Evolutionary conservation across 306 rosid genomes (phyloP).

Genomic region (Prunus kanzakura): DNA sequence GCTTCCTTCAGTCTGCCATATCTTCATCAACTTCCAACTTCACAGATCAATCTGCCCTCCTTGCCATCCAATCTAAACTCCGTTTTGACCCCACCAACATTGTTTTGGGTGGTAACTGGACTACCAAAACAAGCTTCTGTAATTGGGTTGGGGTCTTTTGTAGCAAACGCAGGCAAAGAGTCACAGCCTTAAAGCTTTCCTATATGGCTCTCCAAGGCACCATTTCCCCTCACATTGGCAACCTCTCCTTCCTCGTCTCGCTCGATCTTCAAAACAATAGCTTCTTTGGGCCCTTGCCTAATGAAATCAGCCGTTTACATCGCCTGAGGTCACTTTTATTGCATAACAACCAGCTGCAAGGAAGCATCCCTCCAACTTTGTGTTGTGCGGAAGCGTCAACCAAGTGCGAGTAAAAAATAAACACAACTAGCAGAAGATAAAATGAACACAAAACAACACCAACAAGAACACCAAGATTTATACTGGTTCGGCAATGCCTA

Average conservation of each 20-base stretch:
- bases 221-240: conserved; percentile 6
- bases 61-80: neutral
- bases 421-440: no score
- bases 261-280: neutral
- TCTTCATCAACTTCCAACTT: neutral
- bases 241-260: conserved; percentile 16
- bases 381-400: no score
- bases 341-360: no score
- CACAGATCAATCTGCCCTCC: neutral
- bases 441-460: no score
- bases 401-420: no score
- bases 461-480: no score
- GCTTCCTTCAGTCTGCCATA: neutral
- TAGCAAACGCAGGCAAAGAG: neutral
- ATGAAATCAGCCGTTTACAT: no score
- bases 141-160: neutral
- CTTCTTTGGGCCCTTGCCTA: no score
- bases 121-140: neutral
- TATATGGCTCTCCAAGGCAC: neutral
- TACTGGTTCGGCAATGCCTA: no score
- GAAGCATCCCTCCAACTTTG: no score
- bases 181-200: neutral
- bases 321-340: no score
- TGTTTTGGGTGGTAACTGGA: neutral
- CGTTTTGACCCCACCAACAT: neutral